These are phyloP conservation scores for Persicaria maculosa DNA, from an alignment of 148 eudicot genomes.

Conservation along the genomic window DNA sequence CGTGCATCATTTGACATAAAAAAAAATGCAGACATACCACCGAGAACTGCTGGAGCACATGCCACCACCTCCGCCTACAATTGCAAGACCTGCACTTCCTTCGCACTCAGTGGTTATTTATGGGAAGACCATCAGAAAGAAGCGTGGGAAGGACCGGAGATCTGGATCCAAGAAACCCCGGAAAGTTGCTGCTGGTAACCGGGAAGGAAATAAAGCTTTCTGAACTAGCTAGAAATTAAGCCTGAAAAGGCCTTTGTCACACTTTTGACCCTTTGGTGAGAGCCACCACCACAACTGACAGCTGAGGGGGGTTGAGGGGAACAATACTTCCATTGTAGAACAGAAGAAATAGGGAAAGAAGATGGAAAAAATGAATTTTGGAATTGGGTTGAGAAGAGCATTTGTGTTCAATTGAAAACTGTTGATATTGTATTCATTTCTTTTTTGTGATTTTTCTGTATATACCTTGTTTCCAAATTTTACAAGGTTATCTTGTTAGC, in stretches of 20 bases:
- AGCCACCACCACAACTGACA: not conserved
- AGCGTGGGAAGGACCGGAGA: slow-evolving; percentile 48
- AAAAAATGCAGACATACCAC: slow-evolving; percentile 62
- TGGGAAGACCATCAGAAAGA: slow-evolving; percentile 29
- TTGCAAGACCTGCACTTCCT: slow-evolving; percentile 15
- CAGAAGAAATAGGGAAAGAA: not conserved
- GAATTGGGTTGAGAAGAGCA: slow-evolving; percentile 10
- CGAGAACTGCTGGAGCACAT: slow-evolving; percentile 59
- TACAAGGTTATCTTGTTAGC: not conserved
- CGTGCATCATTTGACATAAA: not conserved
- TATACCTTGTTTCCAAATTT: slow-evolving; percentile 22
- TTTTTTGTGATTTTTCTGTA: slow-evolving; percentile 48
- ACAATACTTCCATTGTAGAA: not conserved
- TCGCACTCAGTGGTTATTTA: slow-evolving; percentile 11
- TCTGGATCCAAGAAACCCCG: slow-evolving; percentile 55
- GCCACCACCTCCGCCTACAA: slow-evolving; percentile 37
- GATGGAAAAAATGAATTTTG: slow-evolving; percentile 13
- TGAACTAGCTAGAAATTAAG: not conserved
- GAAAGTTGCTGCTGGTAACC: slow-evolving; percentile 40
- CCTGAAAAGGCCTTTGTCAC: not conserved
- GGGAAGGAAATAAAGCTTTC: slow-evolving; percentile 7
- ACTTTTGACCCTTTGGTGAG: not conserved
- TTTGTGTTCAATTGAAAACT: slow-evolving; percentile 21
- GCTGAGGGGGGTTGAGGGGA: not conserved
- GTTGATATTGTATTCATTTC: slow-evolving; percentile 28